These are phyloP conservation scores for Aspergillus latus DNA, from an alignment of 2,329 filamentous ascomycete species.

Conservation along the genomic window DNA sequence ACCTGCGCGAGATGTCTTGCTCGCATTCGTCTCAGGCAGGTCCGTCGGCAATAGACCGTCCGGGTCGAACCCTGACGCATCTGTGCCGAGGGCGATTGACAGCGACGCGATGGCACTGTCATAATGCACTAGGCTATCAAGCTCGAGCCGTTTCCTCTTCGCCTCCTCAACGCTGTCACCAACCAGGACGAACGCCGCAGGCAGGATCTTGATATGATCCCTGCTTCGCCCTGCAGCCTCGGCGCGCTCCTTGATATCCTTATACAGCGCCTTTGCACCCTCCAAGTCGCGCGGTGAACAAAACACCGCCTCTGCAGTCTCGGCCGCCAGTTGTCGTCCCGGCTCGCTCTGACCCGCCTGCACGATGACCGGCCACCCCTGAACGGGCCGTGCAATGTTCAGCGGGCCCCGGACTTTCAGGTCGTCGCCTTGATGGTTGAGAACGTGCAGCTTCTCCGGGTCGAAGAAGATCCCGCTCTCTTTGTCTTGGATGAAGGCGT, in stretches of 20 bases:
- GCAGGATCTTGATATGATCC: conserved; percentile 53
- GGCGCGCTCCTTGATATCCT: conserved; percentile 53
- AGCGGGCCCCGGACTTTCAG: conserved; percentile 51
- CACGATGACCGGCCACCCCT: conserved; percentile 58
- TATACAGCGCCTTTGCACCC: conserved; percentile 50
- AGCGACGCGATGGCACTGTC: conserved; percentile 56
- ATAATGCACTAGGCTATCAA: conserved; percentile 56
- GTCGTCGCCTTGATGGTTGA: conserved; percentile 53
- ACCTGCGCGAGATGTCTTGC: conserved; percentile 49
- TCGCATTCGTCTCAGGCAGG: conserved; percentile 56
- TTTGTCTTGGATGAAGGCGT: conserved; percentile 53
- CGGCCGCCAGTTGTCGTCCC: conserved; percentile 52
- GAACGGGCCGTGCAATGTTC: conserved; percentile 54
- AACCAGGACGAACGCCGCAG: conserved; percentile 53
- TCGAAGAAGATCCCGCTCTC: conserved; percentile 53
- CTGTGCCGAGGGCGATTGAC: conserved; percentile 49
- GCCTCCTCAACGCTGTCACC: conserved; percentile 54
- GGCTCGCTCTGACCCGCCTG: conserved; percentile 57
- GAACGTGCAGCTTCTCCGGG: conserved; percentile 53
- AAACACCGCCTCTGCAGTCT: conserved; percentile 56
- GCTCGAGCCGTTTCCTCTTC: conserved; percentile 48
- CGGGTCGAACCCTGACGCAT: conserved; percentile 51
- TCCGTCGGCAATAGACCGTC: conserved; percentile 51
- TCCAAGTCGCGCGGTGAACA: conserved; percentile 51
- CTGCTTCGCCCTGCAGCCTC: conserved; percentile 47